Conservation (phyloP, 192 early-diverging fungal species). For the Linnemannia schmuckeri region DNA sequence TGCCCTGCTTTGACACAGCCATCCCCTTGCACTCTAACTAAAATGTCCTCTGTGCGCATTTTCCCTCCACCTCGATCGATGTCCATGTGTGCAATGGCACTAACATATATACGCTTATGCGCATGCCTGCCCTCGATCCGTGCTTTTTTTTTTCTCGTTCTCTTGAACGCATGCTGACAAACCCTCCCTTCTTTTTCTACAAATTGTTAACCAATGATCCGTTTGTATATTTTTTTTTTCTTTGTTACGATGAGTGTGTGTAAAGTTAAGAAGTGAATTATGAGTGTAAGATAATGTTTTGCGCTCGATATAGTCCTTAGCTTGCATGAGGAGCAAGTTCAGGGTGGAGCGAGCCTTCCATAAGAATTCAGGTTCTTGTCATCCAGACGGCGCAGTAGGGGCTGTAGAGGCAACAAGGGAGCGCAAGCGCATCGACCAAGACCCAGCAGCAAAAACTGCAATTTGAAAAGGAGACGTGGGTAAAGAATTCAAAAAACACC, state of each 20-base stretch:
- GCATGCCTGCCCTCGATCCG: too few species aligned
- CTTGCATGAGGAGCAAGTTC: slow-evolving; percentile 22
- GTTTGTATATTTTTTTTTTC: neutral
- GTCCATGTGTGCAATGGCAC: neutral
- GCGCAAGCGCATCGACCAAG: slow-evolving; percentile 57
- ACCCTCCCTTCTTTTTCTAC: neutral
- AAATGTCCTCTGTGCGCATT: neutral
- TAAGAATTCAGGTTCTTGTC: slow-evolving; percentile 42
- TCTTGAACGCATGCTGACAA: neutral
- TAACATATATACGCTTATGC: neutral
- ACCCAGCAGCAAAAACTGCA: slow-evolving; percentile 44
- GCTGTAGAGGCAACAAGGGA: slow-evolving; percentile 33
- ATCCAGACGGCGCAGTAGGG: slow-evolving; percentile 48
- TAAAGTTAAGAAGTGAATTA: neutral
- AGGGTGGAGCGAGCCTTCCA: slow-evolving; percentile 44
- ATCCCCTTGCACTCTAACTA: neutral
- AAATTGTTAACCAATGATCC: too few species aligned
- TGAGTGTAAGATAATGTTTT: neutral
- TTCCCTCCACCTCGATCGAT: neutral
- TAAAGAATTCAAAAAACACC: slow-evolving; percentile 14
- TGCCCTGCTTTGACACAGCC: neutral
- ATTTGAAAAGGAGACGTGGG: slow-evolving; percentile 55
- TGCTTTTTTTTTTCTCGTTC: neutral
- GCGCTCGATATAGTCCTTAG: slow-evolving; percentile 50
- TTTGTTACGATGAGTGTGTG: neutral